Evolutionary conservation across 1,284 basidiomycete species (phyloP).

Genomic region (Moesziomyces parantarcticus): DNA sequence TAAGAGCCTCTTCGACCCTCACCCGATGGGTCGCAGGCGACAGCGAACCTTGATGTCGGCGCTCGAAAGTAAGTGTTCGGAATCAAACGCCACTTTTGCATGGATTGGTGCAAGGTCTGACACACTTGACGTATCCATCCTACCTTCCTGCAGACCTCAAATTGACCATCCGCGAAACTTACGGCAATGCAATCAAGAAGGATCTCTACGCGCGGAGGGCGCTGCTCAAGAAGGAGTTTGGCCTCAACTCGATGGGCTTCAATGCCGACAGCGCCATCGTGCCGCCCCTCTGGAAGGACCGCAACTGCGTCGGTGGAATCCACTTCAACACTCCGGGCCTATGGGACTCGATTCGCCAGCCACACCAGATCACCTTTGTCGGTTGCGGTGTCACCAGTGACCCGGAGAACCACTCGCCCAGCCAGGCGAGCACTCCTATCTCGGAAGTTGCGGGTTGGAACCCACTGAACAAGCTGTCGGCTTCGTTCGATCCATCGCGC

Average conservation of each 20-base stretch:
- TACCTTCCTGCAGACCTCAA: constrained; percentile 13
- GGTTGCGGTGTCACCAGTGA: constrained; percentile 23
- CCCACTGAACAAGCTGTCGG: constrained; percentile 12
- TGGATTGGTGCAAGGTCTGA: background rate
- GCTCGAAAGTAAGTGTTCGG: constrained; percentile 16
- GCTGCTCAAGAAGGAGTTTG: constrained; percentile 32
- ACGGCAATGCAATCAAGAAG: constrained; percentile 28
- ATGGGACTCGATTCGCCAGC: constrained; percentile 33
- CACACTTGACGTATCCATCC: background rate
- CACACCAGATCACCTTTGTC: constrained; percentile 35
- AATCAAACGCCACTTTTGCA: too few relatives aligned
- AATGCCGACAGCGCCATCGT: constrained; percentile 36
- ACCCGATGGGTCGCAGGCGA: constrained; percentile 48
- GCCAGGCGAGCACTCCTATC: background rate
- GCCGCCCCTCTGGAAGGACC: constrained; percentile 39
- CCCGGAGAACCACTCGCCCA: constrained; percentile 21
- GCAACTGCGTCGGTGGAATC: constrained; percentile 40
- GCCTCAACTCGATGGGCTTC: constrained; percentile 36
- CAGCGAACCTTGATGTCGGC: constrained; percentile 13
- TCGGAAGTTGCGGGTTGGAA: constrained; percentile 7
- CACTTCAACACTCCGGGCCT: constrained; percentile 34
- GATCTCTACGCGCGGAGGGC: constrained; percentile 25
- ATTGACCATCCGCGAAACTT: constrained; percentile 26
- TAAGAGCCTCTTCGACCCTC: constrained; percentile 32
- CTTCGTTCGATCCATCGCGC: background rate